Conservation (phyloP, 148 eudicot species). For the Limonium bicolor region DNA sequence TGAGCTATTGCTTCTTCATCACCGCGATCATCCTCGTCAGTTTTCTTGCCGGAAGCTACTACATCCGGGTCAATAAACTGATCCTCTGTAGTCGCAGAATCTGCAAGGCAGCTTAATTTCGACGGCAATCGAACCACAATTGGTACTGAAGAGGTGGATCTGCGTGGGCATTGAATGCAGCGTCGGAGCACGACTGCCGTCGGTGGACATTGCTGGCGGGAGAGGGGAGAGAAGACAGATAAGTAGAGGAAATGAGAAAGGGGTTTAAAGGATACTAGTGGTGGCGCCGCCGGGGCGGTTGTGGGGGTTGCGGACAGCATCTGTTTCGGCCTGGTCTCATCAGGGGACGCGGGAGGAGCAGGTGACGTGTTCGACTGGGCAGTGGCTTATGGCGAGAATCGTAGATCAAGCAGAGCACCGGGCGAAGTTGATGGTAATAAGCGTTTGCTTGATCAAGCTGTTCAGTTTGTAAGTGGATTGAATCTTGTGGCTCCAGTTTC, state of each 20-base stretch:
- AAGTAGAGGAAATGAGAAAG: slow-evolving; percentile 6
- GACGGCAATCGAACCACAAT: slow-evolving; percentile 7
- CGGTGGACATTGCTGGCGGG: slow-evolving; percentile 7
- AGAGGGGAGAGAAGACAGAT: slow-evolving; percentile 7
- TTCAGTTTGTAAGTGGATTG: too few species aligned
- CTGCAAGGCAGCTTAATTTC: slow-evolving; percentile 17
- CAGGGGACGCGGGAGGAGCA: too few species aligned
- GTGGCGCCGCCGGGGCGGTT: slow-evolving; percentile 17
- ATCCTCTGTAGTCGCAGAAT: slow-evolving; percentile 32
- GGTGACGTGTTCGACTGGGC: too few species aligned
- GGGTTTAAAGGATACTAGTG: slow-evolving; percentile 9
- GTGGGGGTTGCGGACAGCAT: slow-evolving; percentile 24
- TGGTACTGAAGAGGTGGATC: slow-evolving; percentile 7
- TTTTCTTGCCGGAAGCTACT: slow-evolving; percentile 16
- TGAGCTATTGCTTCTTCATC: slow-evolving; percentile 13
- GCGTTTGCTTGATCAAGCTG: too few species aligned
- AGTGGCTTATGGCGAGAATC: too few species aligned
- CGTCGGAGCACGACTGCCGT: slow-evolving; percentile 2
- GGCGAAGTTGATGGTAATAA: too few species aligned
- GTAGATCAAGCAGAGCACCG: too few species aligned
- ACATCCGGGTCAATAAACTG: slow-evolving; percentile 20
- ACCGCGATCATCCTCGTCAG: slow-evolving; percentile 5
- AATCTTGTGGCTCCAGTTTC: too few species aligned
- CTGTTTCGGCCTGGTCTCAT: too few species aligned
- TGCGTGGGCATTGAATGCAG: too few species aligned